Evolutionary conservation across 139 green algal species (phyloP).

Genomic region (Asterochloris erici): DNA sequence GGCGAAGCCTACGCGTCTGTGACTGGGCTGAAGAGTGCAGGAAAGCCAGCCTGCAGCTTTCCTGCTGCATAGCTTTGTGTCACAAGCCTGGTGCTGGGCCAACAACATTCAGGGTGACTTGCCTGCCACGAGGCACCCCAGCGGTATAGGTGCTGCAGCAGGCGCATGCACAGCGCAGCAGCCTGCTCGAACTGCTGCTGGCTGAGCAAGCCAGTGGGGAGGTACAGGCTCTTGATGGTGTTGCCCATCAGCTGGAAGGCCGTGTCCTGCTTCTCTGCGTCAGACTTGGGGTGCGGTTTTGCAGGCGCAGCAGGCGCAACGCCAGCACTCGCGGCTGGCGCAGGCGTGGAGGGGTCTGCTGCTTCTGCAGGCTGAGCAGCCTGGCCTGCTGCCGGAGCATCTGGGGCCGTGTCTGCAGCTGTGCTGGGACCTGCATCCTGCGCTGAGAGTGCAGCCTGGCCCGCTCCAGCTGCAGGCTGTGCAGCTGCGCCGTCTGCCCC

Average conservation of each 20-base stretch:
- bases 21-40: too few relatives aligned
- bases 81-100: neutral
- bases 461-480: neutral
- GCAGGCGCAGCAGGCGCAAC: neutral
- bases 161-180: constrained; percentile 36
- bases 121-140: constrained; percentile 39
- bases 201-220: constrained; percentile 45
- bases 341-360: neutral
- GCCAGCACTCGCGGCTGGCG: neutral
- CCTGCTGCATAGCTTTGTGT: too few relatives aligned
- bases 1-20: too few relatives aligned
- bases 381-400: constrained; percentile 1
- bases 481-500: constrained; percentile 1
- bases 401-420: neutral
- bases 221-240: constrained; percentile 18
- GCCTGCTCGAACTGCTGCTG: constrained; percentile 42
- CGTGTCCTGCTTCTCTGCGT: constrained; percentile 4
- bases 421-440: neutral
- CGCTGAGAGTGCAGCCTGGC: too few relatives aligned
- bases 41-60: too few relatives aligned
- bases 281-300: neutral
- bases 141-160: constrained; percentile 62
- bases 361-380: neutral
- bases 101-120: neutral
- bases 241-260: constrained; percentile 29